Evolutionary conservation across 768 basidiomycete genomes (phyloP).

Genomic region (Tricholoma saponaceum): DNA sequence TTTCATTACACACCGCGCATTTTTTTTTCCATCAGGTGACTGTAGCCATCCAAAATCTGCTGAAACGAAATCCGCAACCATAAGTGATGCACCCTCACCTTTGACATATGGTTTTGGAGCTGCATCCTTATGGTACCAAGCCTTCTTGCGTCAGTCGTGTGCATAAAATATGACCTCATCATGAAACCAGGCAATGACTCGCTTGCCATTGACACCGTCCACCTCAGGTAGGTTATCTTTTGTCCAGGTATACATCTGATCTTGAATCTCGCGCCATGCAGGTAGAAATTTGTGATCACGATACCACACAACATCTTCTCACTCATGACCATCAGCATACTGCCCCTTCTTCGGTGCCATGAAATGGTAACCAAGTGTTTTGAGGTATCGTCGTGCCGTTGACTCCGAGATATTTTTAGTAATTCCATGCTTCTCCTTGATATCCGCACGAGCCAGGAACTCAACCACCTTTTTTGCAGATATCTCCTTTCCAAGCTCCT

Average conservation of each 20-base stretch:
- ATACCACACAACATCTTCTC: constrained; percentile 29
- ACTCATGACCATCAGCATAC: constrained; percentile 23
- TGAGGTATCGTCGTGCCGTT: constrained; percentile 14
- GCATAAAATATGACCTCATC: neutral
- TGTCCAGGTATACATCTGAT: neutral
- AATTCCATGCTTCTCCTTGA: constrained; percentile 13
- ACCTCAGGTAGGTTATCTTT: constrained; percentile 7
- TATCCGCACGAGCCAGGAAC: constrained; percentile 17
- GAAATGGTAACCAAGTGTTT: constrained; percentile 16
- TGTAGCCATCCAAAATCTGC: neutral
- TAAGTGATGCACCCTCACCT: constrained; percentile 22
- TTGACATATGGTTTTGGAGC: neutral
- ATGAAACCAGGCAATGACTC: neutral
- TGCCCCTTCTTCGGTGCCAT: constrained; percentile 1
- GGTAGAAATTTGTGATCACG: constrained; percentile 20
- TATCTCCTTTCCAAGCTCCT: constrained; percentile 19
- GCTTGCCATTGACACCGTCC: neutral
- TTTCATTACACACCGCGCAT: neutral
- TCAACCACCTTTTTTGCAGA: constrained; percentile 18
- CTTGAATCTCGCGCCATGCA: constrained; percentile 7
- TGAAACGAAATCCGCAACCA: constrained; percentile 9
- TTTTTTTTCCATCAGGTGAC: neutral
- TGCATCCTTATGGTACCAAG: neutral
- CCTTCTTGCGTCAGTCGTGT: neutral
- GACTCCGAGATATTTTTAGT: neutral